These are phyloP conservation scores for Anethum foeniculum DNA, from an alignment of 140 eudicot species.

Conservation along the genomic window DNA sequence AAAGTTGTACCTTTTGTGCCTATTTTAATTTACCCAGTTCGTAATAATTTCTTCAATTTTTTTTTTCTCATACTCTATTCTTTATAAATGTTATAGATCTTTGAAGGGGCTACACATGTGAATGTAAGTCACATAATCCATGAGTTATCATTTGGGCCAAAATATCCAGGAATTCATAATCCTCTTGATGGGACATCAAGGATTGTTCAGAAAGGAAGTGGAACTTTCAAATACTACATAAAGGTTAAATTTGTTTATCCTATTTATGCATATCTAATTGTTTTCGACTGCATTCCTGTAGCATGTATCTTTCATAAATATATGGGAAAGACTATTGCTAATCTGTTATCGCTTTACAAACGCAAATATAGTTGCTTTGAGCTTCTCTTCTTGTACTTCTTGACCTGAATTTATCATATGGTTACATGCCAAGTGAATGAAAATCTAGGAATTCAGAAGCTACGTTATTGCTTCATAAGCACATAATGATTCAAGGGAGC, in stretches of 20 bases:
- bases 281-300: background rate
- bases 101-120: conserved; percentile 78
- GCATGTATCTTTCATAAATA: background rate
- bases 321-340: background rate
- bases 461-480: background rate
- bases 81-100: conserved; percentile 41
- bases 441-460: background rate
- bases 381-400: background rate
- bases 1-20: background rate
- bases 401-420: background rate
- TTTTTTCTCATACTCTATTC: background rate
- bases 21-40: background rate
- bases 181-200: conserved; percentile 83
- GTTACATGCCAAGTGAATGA: background rate
- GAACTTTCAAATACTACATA: conserved; percentile 95
- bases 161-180: conserved; percentile 91
- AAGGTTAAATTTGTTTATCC: conserved; percentile 48
- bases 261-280: background rate
- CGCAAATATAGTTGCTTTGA: background rate
- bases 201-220: conserved; percentile 66
- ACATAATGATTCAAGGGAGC: background rate
- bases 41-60: background rate
- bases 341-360: background rate
- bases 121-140: conserved; percentile 92
- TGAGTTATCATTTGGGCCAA: conserved; percentile 91